Evolutionary conservation across 306 rosid species (phyloP).

Genomic region (Potentilla sterilis): DNA sequence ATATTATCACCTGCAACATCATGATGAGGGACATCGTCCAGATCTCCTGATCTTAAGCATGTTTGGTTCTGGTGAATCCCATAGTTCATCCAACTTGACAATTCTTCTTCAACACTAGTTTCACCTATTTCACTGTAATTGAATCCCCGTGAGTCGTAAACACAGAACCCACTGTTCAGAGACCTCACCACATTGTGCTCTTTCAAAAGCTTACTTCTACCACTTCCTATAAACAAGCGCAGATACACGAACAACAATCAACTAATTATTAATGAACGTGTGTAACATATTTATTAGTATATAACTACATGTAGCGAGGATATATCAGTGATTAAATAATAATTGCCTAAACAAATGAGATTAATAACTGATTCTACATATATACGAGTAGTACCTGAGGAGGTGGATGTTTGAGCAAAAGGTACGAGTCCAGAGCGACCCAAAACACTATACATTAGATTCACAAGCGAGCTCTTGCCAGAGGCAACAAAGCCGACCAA

Average conservation of each 20-base stretch:
- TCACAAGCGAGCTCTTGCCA: constrained; percentile 44
- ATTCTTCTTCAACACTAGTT: constrained; percentile 19
- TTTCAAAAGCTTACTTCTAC: constrained; percentile 30
- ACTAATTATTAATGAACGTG: neutral
- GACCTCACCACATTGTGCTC: constrained; percentile 48
- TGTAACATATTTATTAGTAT: neutral
- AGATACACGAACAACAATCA: neutral
- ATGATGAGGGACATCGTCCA: neutral
- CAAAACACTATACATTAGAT: constrained; percentile 43
- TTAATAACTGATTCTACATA: neutral
- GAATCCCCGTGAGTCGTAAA: constrained; percentile 42
- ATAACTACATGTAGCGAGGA: neutral
- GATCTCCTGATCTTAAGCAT: constrained; percentile 29
- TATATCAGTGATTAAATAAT: neutral
- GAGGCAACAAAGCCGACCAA: constrained; percentile 40
- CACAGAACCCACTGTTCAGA: constrained; percentile 38
- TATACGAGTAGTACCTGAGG: neutral
- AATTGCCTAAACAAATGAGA: neutral
- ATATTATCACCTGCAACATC: neutral
- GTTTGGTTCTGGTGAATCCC: constrained; percentile 46
- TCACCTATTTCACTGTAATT: constrained; percentile 14
- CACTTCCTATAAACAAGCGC: constrained; percentile 19
- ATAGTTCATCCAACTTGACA: constrained; percentile 38
- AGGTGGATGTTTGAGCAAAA: constrained; percentile 37
- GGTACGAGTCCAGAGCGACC: constrained; percentile 48